Conservation (phyloP, 163 green algal genomes). For the Scenedesmus sp. region DNA sequence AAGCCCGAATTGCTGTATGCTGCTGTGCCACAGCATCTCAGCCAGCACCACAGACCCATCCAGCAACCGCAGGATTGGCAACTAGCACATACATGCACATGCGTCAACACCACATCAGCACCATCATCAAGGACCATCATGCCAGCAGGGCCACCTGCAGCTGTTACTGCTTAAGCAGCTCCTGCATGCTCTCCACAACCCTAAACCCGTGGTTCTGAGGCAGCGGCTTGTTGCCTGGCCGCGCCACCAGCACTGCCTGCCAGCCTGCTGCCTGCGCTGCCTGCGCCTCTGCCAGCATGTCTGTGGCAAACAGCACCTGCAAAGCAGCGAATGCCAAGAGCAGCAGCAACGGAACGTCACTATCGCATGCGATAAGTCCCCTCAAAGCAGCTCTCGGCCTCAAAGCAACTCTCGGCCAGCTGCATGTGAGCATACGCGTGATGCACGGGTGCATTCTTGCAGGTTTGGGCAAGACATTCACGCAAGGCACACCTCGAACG, state of each 20-base stretch:
- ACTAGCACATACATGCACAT: neutral
- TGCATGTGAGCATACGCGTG: too few species aligned
- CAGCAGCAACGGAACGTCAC: neutral
- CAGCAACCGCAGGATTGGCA: too few species aligned
- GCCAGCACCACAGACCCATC: neutral
- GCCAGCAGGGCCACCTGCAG: neutral
- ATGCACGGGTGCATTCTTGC: too few species aligned
- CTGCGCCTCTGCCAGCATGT: conserved; percentile 83
- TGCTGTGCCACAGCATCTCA: neutral
- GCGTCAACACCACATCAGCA: neutral
- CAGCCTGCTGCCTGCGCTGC: conserved; percentile 86
- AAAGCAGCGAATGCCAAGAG: neutral
- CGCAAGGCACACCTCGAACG: too few species aligned
- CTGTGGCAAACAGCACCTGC: conserved; percentile 91
- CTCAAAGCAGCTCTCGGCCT: too few species aligned
- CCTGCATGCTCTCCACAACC: conserved; percentile 68
- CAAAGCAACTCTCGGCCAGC: too few species aligned
- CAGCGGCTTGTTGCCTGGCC: conserved; percentile 91
- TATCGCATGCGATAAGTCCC: too few species aligned
- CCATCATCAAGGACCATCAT: neutral
- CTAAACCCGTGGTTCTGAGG: conserved; percentile 75
- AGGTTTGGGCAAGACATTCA: too few species aligned
- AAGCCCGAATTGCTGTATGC: neutral
- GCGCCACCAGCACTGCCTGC: conserved; percentile 84
- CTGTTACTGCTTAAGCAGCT: conserved; percentile 55